Evolutionary conservation across 352 stramenopile species (phyloP), one percentile per base, ranked within the genome.

Genomic region (Ophiocytium majus): DNA sequence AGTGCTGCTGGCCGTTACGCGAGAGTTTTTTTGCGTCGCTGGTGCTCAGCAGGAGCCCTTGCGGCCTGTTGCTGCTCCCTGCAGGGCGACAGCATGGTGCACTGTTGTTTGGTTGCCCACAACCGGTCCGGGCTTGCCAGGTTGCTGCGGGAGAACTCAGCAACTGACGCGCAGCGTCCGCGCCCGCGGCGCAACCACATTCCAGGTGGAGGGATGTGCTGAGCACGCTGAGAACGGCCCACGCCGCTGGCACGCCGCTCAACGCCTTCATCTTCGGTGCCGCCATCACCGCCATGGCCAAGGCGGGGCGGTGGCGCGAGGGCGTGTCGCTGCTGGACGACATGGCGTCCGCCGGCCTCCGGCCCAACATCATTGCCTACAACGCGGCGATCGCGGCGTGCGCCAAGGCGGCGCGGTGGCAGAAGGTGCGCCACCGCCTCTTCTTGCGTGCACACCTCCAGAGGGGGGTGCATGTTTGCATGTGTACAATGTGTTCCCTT

Each of bases 291-390:
- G 79, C 66, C 10, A 33, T 83, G 23, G 50, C 37, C 10, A 10
- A 19, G 5, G 17, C 10, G 5, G 79, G 79, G 31, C 33, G 79
- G 1, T 83, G 79, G 79, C 17, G 1, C n/a, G 79, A 83, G 43
- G 79, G 32, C 43, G 28, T 83, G 5, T 10, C 37, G 17, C 32
- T 83, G 79, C 33, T 83, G 79, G 64, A 83, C 23, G 37, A 83
- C 23, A 83, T 83, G 79, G 33, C 23, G 5, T 0, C 35, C 5
- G 79, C 10, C 14, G 50, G 0, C 23, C 37, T 83, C 0, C 34
- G 19, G 31, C 10, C 79, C 0, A 76, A 83, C 33, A 9, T 33
- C 37, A 10, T 79, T 19, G 79, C 43, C 10, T 83, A 81, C 64
- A 81, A 32, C 33, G 79, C 79, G 23, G 66, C 10, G 1, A 83